A percentile compares a stretch with the other conserved stretches of the same genome.
phyloP scores from a whole-genome alignment of 1,139 yeast genomes.

The Saccharomyces hybrid region DNA sequence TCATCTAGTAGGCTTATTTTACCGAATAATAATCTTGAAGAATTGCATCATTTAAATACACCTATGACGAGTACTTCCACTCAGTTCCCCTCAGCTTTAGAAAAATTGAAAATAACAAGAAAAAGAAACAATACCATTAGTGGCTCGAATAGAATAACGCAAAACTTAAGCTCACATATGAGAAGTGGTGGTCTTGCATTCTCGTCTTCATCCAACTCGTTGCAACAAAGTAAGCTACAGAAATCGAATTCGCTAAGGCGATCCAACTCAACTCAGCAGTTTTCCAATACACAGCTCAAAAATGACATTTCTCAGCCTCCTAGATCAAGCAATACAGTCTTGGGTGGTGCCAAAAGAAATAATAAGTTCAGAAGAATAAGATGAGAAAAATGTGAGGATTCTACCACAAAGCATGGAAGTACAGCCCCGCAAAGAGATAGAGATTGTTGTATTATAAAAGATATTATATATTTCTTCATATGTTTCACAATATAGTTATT shows the following conservation, averaged over 20 bases:
- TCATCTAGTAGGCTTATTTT: background rate
- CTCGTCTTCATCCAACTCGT: background rate
- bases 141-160: constrained; percentile 9
- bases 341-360: constrained; percentile 1
- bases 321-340: background rate
- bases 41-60: background rate
- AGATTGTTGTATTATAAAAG: background rate
- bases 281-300: background rate
- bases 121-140: constrained; percentile 15
- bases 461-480: background rate
- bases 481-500: background rate
- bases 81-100: constrained; percentile 20
- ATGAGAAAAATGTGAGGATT: background rate
- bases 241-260: background rate
- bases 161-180: constrained; percentile 15
- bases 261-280: constrained; percentile 1
- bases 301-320: background rate
- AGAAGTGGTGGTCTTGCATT: constrained; percentile 11
- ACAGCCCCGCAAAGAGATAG: background rate
- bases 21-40: background rate
- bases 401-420: background rate
- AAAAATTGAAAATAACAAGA: constrained; percentile 16
- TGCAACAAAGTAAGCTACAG: background rate
- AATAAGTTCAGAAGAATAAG: constrained; percentile 10
- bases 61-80: constrained; percentile 2